Base-by-base conservation (phyloP, 257 asterid genomes). In the Solanum tarijense region DNA sequence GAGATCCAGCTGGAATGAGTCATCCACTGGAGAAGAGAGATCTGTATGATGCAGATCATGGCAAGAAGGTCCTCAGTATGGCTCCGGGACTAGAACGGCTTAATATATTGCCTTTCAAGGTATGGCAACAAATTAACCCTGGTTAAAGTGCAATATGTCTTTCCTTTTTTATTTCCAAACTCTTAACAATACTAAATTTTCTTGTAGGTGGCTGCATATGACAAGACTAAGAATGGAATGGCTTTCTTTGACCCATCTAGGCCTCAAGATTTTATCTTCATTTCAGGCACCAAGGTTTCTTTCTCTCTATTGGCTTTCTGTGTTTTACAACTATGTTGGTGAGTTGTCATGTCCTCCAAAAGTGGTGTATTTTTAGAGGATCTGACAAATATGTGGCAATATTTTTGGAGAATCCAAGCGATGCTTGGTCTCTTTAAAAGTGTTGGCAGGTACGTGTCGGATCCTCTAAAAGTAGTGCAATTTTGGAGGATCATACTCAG, bases 1-100 rank as follows among this genome's bases (percentile, higher is more conserved):
- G 98, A 11, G 99, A 96, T 89, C 99, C 98, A 32, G 99, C 99
- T 36, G 99, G 99, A 69, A 94, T 96, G 99, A 87, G 95, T 88
- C 99, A 96, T 84, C 99, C 99, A 1, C 38, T 92, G 16, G 99
- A 95, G 95, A 93, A 95, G 85, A 85, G 99, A 87, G 99, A 96
- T 90, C 89, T 96, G 4, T 96, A 96, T 84, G 96, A 96, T 89
- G 98, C 99, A 11, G 98, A 96, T 91, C 99, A 96, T 74, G 99
- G 99, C 23, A 96, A 95, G 94, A 94, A 94, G 88, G 98, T 96
- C 65, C 94, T 96, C 20, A 92, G 98, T 92, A 94, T 96, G 99
- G 99, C 98, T 76, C 99, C 98, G 4, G 99, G 99, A 81, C 88
- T 96, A 72, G 99, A 96, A 90, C 90, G 95, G 83, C 94, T 96